Evolutionary conservation across 2,329 filamentous ascomycete species (phyloP), one percentile per base, ranked within the genome.

Genomic region (Trichoderma hamatum): DNA sequence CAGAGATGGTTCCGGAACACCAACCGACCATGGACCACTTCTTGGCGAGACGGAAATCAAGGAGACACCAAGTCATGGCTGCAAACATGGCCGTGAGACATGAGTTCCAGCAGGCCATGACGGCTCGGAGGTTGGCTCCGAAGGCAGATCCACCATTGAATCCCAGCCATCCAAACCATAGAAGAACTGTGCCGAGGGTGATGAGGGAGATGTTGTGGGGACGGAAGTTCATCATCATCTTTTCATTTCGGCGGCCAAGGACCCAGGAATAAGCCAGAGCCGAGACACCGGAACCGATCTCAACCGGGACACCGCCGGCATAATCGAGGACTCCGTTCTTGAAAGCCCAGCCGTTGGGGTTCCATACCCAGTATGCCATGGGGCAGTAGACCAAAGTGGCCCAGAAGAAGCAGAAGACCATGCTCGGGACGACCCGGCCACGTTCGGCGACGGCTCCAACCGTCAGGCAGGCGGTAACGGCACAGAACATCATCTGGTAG

Each of bases 211-310:
- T 96, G 84, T 99, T 99, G 86, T 99, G 96, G 21, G 96, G 96
- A 74, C 96, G 93, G 88, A 98, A 98, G 87, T 98, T 98, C 82
- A 97, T 89, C 93, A 98, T 97, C 94, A 98, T 97, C 84, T 94
- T 96, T 84, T 98, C 95, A 84, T 97, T 96, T 74, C 96, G 93
- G 77, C 94, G 92, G 74, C 96, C 96, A 71, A 99, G 92, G 46
- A 97, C 90, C 92, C 93, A 91, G 2, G 94, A 97, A 84, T 98
- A 99, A 73, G 96, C 96, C 58, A 98, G 86, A 34, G 95, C 96
- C 54, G 93, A 96, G 82, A 97, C 85, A 78, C 96, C 96, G 69
- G 96, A 98, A 71, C 89, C 92, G 75, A 99, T 98, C 82, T 99
- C 96, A 86, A 99, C 96, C 74, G 96, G 96, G 65, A 95, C 94